Evolutionary conservation across 768 basidiomycete species (phyloP).

Genomic region (Pisolithus orientalis): DNA sequence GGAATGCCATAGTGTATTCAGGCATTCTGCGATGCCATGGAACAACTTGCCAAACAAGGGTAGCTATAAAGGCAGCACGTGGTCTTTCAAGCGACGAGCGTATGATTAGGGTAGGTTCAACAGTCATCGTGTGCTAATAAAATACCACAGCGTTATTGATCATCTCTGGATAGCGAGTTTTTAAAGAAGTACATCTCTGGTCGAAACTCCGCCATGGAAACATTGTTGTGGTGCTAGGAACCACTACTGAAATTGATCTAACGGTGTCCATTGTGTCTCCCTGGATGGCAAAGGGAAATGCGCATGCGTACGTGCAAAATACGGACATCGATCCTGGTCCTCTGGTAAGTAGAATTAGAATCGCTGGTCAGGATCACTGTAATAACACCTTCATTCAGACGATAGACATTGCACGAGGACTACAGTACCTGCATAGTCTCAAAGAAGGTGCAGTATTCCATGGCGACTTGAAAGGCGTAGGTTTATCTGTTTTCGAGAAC

Average conservation of each 20-base stretch:
- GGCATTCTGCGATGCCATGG: background rate
- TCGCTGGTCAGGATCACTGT: background rate
- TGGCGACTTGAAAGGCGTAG: background rate
- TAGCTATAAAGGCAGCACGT: background rate
- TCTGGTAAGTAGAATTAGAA: background rate
- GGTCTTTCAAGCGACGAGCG: background rate
- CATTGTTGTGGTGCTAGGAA: background rate
- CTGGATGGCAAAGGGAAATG: background rate
- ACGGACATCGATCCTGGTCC: background rate
- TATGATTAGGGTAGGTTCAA: background rate
- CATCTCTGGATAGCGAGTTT: background rate
- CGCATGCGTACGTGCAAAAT: background rate
- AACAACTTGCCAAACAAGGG: no score
- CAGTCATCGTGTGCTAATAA: background rate
- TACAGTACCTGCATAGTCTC: conserved; percentile 31
- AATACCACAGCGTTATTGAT: background rate
- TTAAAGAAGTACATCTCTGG: background rate
- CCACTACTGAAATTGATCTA: background rate
- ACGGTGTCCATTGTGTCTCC: background rate
- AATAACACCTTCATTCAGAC: conserved; percentile 15
- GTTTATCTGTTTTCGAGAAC: no score
- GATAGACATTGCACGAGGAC: conserved; percentile 30
- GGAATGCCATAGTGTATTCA: background rate
- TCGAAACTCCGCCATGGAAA: background rate
- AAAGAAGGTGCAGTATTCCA: conserved; percentile 23